Conservation (phyloP, 345 rosid species). For the Gossypium ekmanianum region DNA sequence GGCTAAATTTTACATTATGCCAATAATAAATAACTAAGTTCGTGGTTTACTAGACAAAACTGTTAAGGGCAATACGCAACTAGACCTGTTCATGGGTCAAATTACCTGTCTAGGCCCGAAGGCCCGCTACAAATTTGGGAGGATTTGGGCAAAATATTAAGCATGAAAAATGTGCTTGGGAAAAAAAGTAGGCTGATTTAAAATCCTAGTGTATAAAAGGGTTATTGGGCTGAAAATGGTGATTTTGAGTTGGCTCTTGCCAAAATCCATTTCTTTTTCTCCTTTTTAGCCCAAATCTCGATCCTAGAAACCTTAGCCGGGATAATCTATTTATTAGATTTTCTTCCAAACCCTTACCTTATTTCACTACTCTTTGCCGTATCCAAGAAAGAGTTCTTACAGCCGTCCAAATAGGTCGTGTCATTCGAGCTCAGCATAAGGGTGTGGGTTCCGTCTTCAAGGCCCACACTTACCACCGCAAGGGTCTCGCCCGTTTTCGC, state of each 20-base stretch:
- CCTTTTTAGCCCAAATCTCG: not conserved
- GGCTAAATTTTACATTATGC: no score
- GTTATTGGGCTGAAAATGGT: not conserved
- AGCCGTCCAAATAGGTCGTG: slow-evolving; percentile 53
- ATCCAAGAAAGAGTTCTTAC: not conserved
- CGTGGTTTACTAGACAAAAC: no score
- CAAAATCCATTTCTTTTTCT: not conserved
- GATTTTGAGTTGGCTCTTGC: not conserved
- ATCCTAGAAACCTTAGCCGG: not conserved
- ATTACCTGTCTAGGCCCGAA: no score
- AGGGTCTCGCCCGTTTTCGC: slow-evolving; percentile 66
- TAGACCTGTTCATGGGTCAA: no score
- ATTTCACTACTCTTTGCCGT: not conserved
- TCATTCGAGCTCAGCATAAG: slow-evolving; percentile 69
- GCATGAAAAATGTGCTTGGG: no score
- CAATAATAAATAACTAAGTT: no score
- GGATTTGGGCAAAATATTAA: no score
- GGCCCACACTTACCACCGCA: slow-evolving; percentile 74
- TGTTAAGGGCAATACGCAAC: no score
- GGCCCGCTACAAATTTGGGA: no score
- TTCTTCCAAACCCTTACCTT: slow-evolving; percentile 6
- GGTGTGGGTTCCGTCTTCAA: slow-evolving; percentile 76
- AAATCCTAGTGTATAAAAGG: no score
- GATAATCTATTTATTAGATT: not conserved
- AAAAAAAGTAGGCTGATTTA: no score